Percentiles rank a stretch among this genome's conserved stretches.
These are phyloP conservation scores for Penicillium rolfsii DNA, from an alignment of 2,329 filamentous ascomycete genomes.

Conservation along the genomic window DNA sequence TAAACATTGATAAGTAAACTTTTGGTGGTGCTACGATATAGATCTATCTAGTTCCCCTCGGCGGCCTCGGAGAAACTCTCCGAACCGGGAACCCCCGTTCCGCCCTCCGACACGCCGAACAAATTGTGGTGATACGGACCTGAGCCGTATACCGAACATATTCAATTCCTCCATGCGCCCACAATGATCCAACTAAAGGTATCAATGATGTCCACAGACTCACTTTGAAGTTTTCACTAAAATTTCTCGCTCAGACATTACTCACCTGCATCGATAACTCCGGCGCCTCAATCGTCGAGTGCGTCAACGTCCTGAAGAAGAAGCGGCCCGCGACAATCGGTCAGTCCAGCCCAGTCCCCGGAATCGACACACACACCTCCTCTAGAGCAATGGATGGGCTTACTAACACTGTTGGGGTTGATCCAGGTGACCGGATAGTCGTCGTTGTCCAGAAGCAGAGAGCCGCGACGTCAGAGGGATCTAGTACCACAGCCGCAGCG, in stretches of 20 bases:
- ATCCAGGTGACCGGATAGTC: slow-evolving; percentile 87
- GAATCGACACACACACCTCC: too few relatives aligned
- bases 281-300: slow-evolving; percentile 95
- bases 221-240: slow-evolving; percentile 3
- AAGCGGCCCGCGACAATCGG: slow-evolving; percentile 85
- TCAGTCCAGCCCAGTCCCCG: slow-evolving; percentile 52
- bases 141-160: neutral
- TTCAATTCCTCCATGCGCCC: slow-evolving; percentile 40
- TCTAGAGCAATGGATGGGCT: too few relatives aligned
- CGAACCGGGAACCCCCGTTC: slow-evolving; percentile 26
- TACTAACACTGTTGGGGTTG: slow-evolving; percentile 6
- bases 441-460: slow-evolving; percentile 97
- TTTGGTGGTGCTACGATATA: too few relatives aligned
- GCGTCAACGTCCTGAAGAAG: slow-evolving; percentile 87
- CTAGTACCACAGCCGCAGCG: slow-evolving; percentile 72
- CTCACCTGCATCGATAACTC: slow-evolving; percentile 99
- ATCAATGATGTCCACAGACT: neutral
- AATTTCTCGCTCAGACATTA: slow-evolving; percentile 68
- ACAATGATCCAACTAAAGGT: slow-evolving; percentile 93
- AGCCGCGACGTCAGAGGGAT: slow-evolving; percentile 70
- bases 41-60: too few relatives aligned
- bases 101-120: slow-evolving; percentile 19
- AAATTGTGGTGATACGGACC: slow-evolving; percentile 27
- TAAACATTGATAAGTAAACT: too few relatives aligned
- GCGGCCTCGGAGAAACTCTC: slow-evolving; percentile 22